These are phyloP conservation scores for Neoboletus magnificus DNA, from an alignment of 768 basidiomycete genomes.

Conservation along the genomic window DNA sequence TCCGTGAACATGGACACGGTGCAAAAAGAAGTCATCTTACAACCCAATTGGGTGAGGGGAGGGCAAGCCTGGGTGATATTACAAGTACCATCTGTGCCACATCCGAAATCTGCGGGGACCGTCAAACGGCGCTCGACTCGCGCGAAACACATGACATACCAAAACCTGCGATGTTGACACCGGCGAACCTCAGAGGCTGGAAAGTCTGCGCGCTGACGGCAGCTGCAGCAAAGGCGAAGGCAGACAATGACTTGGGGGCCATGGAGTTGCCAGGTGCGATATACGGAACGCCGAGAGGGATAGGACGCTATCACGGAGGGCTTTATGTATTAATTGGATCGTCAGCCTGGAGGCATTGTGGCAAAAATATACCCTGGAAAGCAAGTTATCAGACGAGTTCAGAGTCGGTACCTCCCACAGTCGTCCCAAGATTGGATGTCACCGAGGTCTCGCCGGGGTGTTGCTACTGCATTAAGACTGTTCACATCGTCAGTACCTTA, in stretches of 20 bases:
- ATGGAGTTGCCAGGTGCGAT: slow-evolving; percentile 17
- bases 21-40: slow-evolving; percentile 19
- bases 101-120: slow-evolving; percentile 41
- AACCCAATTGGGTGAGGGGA: slow-evolving; percentile 44
- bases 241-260: slow-evolving; percentile 15
- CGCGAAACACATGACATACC: slow-evolving; percentile 17
- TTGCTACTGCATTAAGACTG: background rate
- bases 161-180: slow-evolving; percentile 55
- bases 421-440: background rate
- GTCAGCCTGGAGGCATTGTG: background rate
- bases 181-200: slow-evolving; percentile 34
- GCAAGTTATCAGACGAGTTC: background rate
- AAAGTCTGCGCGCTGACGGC: slow-evolving; percentile 17
- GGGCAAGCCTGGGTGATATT: slow-evolving; percentile 38
- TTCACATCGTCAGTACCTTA: background rate
- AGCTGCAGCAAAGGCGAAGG: slow-evolving; percentile 6
- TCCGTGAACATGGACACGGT: background rate
- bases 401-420: slow-evolving; percentile 4
- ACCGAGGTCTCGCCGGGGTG: background rate
- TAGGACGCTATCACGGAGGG: background rate
- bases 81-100: slow-evolving; percentile 44
- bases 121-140: background rate
- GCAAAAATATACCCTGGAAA: slow-evolving; percentile 9
- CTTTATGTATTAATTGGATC: slow-evolving; percentile 16
- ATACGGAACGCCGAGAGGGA: background rate